phyloP scores from a whole-genome alignment of 345 rosid genomes.

The Reutealis trisperma region DNA sequence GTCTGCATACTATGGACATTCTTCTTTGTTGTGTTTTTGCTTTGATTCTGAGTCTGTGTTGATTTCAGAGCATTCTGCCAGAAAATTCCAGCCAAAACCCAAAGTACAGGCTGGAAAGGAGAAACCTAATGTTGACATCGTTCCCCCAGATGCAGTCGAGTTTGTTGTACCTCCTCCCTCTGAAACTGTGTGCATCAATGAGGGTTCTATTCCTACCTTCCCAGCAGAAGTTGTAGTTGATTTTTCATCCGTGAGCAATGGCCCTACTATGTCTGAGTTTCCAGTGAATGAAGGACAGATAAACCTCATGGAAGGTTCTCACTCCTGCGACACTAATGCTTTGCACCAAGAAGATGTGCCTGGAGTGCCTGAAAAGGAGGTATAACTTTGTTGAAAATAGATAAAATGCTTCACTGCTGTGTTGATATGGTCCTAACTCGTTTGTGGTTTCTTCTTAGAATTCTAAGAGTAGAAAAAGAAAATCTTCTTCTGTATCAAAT shows the following conservation, averaged over 20 bases:
- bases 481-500: slow-evolving; percentile 19
- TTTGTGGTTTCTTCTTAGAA: slow-evolving; percentile 20
- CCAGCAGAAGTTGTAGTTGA: slow-evolving; percentile 35
- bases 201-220: slow-evolving; percentile 42
- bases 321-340: slow-evolving; percentile 18
- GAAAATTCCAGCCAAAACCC: slow-evolving; percentile 52
- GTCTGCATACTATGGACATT: neutral
- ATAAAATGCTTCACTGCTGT: neutral
- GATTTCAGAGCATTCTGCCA: slow-evolving; percentile 35
- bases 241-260: slow-evolving; percentile 37
- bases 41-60: slow-evolving; percentile 13
- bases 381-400: slow-evolving; percentile 24
- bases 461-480: slow-evolving; percentile 23
- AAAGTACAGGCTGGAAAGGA: slow-evolving; percentile 31
- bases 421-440: slow-evolving; percentile 4
- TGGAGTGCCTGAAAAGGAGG: slow-evolving; percentile 38
- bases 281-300: slow-evolving; percentile 26
- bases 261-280: slow-evolving; percentile 29
- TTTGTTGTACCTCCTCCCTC: slow-evolving; percentile 29
- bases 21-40: neutral
- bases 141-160: slow-evolving; percentile 28
- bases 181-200: slow-evolving; percentile 30
- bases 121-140: slow-evolving; percentile 16
- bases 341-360: slow-evolving; percentile 32
- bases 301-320: slow-evolving; percentile 25